Conservation (phyloP, 495 filamentous ascomycete species). For the Xylaria acuta region DNA sequence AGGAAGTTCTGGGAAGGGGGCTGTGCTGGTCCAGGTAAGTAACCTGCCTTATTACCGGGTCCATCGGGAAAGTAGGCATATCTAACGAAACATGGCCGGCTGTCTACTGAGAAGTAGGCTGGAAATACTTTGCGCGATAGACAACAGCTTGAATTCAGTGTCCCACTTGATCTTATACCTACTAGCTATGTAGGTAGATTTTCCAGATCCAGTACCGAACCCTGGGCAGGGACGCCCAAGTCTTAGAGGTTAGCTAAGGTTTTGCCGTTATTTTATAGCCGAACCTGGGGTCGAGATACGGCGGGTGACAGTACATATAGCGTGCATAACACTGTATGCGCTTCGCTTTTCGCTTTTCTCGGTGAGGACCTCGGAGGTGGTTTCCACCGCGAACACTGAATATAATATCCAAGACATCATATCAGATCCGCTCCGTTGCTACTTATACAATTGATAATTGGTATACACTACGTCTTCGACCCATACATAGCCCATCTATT, state of each 20-base stretch:
- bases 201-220: too few species aligned
- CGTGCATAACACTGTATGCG: neutral
- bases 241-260: neutral
- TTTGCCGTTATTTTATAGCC: neutral
- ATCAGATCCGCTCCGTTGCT: neutral
- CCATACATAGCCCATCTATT: neutral
- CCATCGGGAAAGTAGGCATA: neutral
- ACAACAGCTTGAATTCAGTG: neutral
- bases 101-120: neutral
- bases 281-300: neutral
- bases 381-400: too few species aligned
- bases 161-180: neutral
- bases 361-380: too few species aligned
- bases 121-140: neutral
- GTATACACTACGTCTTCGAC: neutral
- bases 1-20: slow-evolving; percentile 2
- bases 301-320: neutral
- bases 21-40: neutral
- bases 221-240: too few species aligned
- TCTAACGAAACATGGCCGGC: neutral
- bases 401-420: neutral
- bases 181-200: too few species aligned
- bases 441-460: neutral
- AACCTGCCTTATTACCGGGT: neutral
- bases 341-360: neutral